Conservation (phyloP, 306 rosid genomes). For the Citrullus mucosospermus region DNA sequence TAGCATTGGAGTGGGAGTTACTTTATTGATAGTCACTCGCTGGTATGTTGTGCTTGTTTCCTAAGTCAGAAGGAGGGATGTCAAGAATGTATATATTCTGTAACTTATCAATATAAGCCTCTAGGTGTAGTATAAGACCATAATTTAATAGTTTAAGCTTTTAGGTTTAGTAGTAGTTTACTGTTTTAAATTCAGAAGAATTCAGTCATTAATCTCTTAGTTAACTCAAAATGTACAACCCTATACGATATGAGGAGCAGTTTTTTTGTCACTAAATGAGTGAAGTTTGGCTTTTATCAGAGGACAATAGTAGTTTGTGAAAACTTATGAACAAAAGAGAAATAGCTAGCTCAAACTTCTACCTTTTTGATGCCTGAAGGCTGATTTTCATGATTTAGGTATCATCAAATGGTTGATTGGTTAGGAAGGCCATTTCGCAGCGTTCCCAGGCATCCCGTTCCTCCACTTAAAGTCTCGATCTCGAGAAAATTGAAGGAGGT, state of each 20-base stretch:
- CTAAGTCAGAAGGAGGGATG: not conserved
- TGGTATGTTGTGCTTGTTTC: not conserved
- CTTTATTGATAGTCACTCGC: not conserved
- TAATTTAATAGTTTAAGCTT: not conserved
- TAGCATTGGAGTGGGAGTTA: not conserved
- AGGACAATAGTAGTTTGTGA: not conserved
- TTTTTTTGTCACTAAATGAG: not conserved
- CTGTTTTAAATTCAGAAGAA: not conserved
- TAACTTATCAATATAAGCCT: not conserved
- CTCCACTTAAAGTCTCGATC: conserved; percentile 51
- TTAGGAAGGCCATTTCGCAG: conserved; percentile 54
- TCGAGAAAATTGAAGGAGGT: conserved; percentile 74
- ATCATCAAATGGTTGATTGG: conserved; percentile 88
- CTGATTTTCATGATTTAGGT: conserved; percentile 38
- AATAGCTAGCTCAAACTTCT: not conserved
- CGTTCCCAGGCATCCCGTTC: conserved; percentile 48
- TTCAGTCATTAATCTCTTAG: not conserved
- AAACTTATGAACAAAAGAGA: not conserved
- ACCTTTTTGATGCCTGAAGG: not conserved
- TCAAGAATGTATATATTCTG: not conserved
- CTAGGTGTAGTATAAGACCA: not conserved
- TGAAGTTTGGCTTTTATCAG: not conserved
- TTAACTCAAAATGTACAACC: not conserved
- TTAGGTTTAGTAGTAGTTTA: not conserved
- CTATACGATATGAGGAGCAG: not conserved